Evolutionary conservation across 805 yeast species (phyloP).

Genomic region (Candida takata): DNA sequence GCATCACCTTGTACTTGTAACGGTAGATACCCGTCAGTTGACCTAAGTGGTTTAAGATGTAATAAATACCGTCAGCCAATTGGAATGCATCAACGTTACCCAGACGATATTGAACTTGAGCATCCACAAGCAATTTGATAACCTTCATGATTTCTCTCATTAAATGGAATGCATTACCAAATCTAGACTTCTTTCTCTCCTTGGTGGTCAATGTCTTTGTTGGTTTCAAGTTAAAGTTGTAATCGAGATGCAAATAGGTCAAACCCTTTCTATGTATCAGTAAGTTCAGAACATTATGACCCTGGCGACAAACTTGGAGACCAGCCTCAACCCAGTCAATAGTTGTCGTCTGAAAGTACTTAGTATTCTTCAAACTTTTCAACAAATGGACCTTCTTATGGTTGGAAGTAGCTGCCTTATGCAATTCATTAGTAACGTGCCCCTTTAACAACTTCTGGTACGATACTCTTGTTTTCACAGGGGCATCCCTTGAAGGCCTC

Average conservation of each 20-base stretch:
- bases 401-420: slow-evolving; percentile 35
- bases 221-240: slow-evolving; percentile 92
- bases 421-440: slow-evolving; percentile 65
- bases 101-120: slow-evolving; percentile 84
- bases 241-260: slow-evolving; percentile 88
- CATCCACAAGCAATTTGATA: slow-evolving; percentile 83
- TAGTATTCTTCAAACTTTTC: slow-evolving; percentile 64
- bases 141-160: slow-evolving; percentile 83
- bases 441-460: slow-evolving; percentile 84
- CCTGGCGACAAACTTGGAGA: slow-evolving; percentile 86
- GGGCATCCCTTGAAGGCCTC: slow-evolving; percentile 52
- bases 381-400: slow-evolving; percentile 53
- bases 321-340: slow-evolving; percentile 99
- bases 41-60: slow-evolving; percentile 87
- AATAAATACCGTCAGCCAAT: slow-evolving; percentile 89
- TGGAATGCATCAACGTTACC: slow-evolving; percentile 93
- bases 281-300: slow-evolving; percentile 86
- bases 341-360: slow-evolving; percentile 83
- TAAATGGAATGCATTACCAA: slow-evolving; percentile 93
- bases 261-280: slow-evolving; percentile 86
- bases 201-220: slow-evolving; percentile 94
- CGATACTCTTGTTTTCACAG: slow-evolving; percentile 77
- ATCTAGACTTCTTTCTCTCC: slow-evolving; percentile 90
- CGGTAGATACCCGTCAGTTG: slow-evolving; percentile 95
- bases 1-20: slow-evolving; percentile 97